Conservation (phyloP, 805 yeast species). For the Candida vartiovaarae region DNA sequence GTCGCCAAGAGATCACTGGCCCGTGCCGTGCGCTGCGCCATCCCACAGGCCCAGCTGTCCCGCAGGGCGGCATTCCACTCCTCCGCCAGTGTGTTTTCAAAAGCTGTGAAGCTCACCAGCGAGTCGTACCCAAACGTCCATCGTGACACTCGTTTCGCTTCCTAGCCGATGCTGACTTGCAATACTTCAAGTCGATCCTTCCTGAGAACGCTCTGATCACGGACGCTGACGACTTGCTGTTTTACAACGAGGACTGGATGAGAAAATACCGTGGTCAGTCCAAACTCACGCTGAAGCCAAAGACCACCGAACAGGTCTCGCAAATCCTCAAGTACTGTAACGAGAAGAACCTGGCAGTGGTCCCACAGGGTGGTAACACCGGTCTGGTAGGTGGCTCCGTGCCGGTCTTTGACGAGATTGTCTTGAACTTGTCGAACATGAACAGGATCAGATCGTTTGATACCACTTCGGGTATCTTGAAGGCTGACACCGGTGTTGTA, state of each 20-base stretch:
- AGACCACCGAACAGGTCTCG: slow-evolving; percentile 69
- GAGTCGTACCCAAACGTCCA: slow-evolving; percentile 59
- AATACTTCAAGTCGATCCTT: slow-evolving; percentile 53
- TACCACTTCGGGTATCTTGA: slow-evolving; percentile 72
- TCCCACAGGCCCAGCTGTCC: not conserved
- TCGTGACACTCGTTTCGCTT: slow-evolving; percentile 44
- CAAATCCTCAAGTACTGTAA: slow-evolving; percentile 75
- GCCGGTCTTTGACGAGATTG: slow-evolving; percentile 87
- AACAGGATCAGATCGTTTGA: slow-evolving; percentile 82
- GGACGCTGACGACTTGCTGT: slow-evolving; percentile 55
- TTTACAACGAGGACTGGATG: slow-evolving; percentile 91
- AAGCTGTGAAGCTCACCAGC: slow-evolving; percentile 44
- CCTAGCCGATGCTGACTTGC: slow-evolving; percentile 50
- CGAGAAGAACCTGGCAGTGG: slow-evolving; percentile 69
- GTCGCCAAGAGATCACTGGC: not conserved
- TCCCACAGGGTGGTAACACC: slow-evolving; percentile 97
- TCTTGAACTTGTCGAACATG: slow-evolving; percentile 60
- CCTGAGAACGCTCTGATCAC: slow-evolving; percentile 41
- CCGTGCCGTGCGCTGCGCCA: slow-evolving; percentile 4
- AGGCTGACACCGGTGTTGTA: slow-evolving; percentile 86
- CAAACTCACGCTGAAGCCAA: slow-evolving; percentile 73
- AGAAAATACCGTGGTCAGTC: slow-evolving; percentile 88
- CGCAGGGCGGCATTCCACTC: slow-evolving; percentile 3
- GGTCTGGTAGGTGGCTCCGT: slow-evolving; percentile 93
- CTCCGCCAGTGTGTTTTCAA: slow-evolving; percentile 10